Conservation (phyloP, 2,329 filamentous ascomycete species). For the Leptosphaerulina australis region DNA sequence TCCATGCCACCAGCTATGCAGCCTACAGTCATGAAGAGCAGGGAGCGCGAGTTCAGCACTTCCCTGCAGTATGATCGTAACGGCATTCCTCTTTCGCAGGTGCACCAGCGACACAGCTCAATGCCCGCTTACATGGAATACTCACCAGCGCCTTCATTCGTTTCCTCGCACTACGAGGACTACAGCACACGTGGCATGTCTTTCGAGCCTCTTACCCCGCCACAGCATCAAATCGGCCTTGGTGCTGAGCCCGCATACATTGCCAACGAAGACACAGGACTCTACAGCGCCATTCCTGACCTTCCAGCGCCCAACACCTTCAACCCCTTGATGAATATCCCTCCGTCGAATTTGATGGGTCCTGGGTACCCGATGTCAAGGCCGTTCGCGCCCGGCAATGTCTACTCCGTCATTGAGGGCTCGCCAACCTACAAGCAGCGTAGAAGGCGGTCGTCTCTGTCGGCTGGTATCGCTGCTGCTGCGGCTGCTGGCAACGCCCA, state of each 20-base stretch:
- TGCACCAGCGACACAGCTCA: slow-evolving; percentile 93
- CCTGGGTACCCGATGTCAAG: slow-evolving; percentile 76
- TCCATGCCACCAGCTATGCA: slow-evolving; percentile 72
- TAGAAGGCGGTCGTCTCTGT: slow-evolving; percentile 89
- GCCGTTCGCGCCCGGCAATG: slow-evolving; percentile 73
- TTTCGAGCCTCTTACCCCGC: slow-evolving; percentile 95
- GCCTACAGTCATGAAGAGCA: slow-evolving; percentile 75
- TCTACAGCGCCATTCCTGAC: slow-evolving; percentile 94
- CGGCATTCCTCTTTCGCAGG: slow-evolving; percentile 79
- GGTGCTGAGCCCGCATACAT: slow-evolving; percentile 93
- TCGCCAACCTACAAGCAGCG: slow-evolving; percentile 99
- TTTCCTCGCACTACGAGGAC: slow-evolving; percentile 98
- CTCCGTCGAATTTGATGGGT: slow-evolving; percentile 80
- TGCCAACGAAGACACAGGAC: slow-evolving; percentile 93
- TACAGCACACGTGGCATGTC: slow-evolving; percentile 96
- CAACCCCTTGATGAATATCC: slow-evolving; percentile 89
- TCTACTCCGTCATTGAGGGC: slow-evolving; percentile 95
- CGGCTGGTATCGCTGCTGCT: slow-evolving; percentile 76
- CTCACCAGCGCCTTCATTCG: slow-evolving; percentile 95
- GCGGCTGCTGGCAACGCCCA: slow-evolving; percentile 61
- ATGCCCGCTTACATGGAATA: slow-evolving; percentile 99
- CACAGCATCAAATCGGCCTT: slow-evolving; percentile 83
- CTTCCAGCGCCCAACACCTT: slow-evolving; percentile 76
- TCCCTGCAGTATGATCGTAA: slow-evolving; percentile 86
- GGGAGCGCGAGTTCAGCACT: slow-evolving; percentile 77